Conservation (phyloP, 345 rosid species). For the Eucalyptus cloeziana region DNA sequence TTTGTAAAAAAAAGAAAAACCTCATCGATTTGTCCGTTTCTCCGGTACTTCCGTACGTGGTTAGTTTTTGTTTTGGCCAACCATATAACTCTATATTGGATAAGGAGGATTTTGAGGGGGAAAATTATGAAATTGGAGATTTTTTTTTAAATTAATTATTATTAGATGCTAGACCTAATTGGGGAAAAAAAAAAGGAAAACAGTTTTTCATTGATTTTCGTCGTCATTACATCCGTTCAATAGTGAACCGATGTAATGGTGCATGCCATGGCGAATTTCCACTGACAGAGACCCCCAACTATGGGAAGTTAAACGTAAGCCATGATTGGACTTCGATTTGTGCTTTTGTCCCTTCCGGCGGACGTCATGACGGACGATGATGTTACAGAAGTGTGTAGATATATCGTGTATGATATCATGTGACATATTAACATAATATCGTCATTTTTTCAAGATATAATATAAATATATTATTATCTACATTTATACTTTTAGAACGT, state of each 20-base stretch:
- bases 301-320: background rate
- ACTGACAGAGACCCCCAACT: background rate
- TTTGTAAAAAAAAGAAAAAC: background rate
- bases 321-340: background rate
- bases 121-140: background rate
- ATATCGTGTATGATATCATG: background rate
- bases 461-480: background rate
- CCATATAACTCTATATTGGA: background rate
- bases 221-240: background rate
- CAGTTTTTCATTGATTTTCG: background rate
- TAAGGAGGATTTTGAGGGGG: background rate
- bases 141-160: background rate
- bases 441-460: background rate
- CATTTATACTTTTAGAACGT: background rate
- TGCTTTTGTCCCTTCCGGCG: background rate
- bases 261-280: constrained; percentile 9
- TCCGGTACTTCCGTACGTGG: background rate
- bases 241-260: background rate
- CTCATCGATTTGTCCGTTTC: background rate
- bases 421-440: background rate
- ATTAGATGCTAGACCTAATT: background rate
- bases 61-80: background rate
- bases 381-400: background rate
- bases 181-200: background rate
- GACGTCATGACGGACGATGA: background rate